Evolutionary conservation across 2,329 filamentous ascomycete genomes (phyloP), one percentile per base, ranked within the genome.

Genomic region (Orbilia ellipsospora): DNA sequence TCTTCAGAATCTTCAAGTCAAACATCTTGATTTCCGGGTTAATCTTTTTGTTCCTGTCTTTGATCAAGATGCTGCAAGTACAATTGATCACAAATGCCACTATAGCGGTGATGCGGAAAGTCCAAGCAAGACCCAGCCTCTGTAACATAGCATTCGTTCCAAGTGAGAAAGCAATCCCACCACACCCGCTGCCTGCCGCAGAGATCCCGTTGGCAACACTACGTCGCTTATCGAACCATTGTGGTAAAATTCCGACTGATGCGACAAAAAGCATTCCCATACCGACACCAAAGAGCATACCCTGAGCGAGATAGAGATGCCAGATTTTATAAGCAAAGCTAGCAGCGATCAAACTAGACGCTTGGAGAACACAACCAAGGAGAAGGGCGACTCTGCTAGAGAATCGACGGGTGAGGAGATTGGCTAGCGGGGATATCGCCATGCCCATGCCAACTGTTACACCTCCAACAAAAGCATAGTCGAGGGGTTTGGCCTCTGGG

Each of bases 391-490:
- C 83, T 45, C 86, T 87, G 0, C 90, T 93, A 6, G 90, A 90
- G 70, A 86, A 88, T 8, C 84, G 81, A 1, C 89, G 85, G 0
- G 88, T 88, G 40, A 84, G 86, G 6, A 86, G 81, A 0, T 90
- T 93, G 4, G 88, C 89, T 0, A 92, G 40, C 0, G 92, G 92
- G 0, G 91, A 90, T 28, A 92, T 83, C 6, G 92, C 81, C 73
- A 94, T 84, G 1, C 57, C 72, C 20, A 55, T 42, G 16, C 72
- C 72, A 18, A 59, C 57, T 23, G 64, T 69, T 13, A 92, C 83
- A 0, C 89, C 89, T 28, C 92, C 92, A n/a, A 94, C 86, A 80
- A 94, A 93, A 48, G 92, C 92, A 81, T 90, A 94, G 4, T 89
- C 86, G 1, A 94, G 85, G 1, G 87, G 83, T 0, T 87, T 88